Evolutionary conservation across 1,284 basidiomycete genomes (phyloP), one percentile per base, ranked within the genome.

Genomic region (Rhodofomes roseus): DNA sequence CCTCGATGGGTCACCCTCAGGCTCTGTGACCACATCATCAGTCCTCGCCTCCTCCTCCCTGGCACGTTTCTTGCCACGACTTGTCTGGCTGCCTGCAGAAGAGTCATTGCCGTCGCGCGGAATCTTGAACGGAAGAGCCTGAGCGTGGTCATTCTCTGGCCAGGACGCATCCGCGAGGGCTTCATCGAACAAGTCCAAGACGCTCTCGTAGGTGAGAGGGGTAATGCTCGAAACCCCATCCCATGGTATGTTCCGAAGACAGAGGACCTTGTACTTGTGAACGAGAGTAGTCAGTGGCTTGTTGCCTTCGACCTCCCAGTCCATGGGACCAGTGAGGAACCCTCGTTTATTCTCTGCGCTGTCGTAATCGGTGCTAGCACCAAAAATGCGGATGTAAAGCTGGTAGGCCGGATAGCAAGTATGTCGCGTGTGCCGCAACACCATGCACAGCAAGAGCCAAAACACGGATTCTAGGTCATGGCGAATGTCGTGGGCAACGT

Each of bases 371-470:
- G 25, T 31, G 8, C 20, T 2, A 12, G 1, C 4, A 14, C 2
- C 8, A 3, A 51, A 31, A 4, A 34, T 14, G 5, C n/a, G 1
- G 25, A n/a, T 7, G 18, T 51, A 31, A 14, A 31, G 16, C 1
- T 4, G 6, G 27, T 29, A 3, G 25, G 23, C 12, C 25, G 48
- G 27, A 12, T 9, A 11, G 41, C 11, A 29, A 11, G 23, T 23
- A 7, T 40, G 31, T 14, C 37, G 12, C 2, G 60, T 63, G n/a
- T 63, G 59, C 1, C 62, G 62, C 1, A 65, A 39, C 1, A 63
- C 53, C 2, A 63, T 41, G 60, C 64, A 65, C 0, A 63, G 11
- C 7, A 65, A 53, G 7, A 59, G 57, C 64, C 64, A 65, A 39
- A 60, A 63, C 27, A 31, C 4, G 1, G 48, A 51, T 11, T 51